Evolutionary conservation across 2,329 filamentous ascomycete species (phyloP).

Genomic region (Beauveria sp.): DNA sequence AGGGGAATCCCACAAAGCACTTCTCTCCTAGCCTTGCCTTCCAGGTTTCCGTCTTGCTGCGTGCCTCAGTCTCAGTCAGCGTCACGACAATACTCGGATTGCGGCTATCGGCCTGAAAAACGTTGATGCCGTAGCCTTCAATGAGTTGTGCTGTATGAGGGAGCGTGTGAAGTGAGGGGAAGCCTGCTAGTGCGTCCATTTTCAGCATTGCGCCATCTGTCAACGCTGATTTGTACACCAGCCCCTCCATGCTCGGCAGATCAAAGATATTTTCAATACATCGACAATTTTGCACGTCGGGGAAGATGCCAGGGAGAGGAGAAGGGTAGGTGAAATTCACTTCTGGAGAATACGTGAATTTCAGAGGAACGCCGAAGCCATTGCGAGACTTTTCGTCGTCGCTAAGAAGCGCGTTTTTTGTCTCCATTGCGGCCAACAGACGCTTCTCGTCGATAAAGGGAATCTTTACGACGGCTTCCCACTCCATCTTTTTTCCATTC

Average conservation of each 20-base stretch:
- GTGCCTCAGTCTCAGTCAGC: conserved; percentile 64
- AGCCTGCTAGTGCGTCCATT: conserved; percentile 78
- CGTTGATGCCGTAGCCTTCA: conserved; percentile 74
- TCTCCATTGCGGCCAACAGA: conserved; percentile 75
- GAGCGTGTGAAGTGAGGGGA: conserved; percentile 81
- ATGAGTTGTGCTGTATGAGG: conserved; percentile 70
- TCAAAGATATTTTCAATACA: conserved; percentile 97
- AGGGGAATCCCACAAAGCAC: conserved; percentile 90
- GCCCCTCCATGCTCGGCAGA: conserved; percentile 80
- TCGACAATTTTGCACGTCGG: conserved; percentile 76
- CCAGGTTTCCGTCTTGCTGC: conserved; percentile 63
- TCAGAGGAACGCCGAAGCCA: conserved; percentile 83
- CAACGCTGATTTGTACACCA: conserved; percentile 77
- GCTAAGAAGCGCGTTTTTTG: conserved; percentile 71
- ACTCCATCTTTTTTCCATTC: conserved; percentile 99
- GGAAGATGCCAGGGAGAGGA: conserved; percentile 82
- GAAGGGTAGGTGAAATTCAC: conserved; percentile 80
- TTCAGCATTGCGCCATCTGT: conserved; percentile 80
- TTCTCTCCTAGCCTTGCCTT: conserved; percentile 75
- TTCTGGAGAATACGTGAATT: conserved; percentile 79
- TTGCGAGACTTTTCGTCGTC: conserved; percentile 77
- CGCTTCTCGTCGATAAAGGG: conserved; percentile 94
- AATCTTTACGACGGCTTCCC: conserved; percentile 98
- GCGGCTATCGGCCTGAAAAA: conserved; percentile 91
- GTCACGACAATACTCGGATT: conserved; percentile 96